A percentile compares a stretch with the other conserved stretches of the same genome.
Conservation (phyloP, 2,329 filamentous ascomycete genomes). For the Lasiodiplodia gonubiensis region DNA sequence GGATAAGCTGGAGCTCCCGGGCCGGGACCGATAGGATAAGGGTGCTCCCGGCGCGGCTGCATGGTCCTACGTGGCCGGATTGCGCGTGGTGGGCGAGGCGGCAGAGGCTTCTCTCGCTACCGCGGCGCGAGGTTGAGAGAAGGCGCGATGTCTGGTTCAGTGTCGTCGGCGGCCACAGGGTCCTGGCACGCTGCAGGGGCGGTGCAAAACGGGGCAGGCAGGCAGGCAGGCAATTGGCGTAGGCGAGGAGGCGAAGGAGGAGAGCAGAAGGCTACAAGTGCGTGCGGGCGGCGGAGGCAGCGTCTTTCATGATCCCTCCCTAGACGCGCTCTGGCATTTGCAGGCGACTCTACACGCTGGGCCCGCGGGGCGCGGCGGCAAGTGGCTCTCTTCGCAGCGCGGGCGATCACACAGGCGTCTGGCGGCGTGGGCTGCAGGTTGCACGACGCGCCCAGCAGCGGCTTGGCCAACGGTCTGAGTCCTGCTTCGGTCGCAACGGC, state of each 20-base stretch:
- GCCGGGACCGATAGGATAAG: slow-evolving; percentile 24
- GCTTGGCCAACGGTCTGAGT: slow-evolving; percentile 16
- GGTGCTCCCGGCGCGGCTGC: slow-evolving; percentile 26
- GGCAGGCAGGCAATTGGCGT: slow-evolving; percentile 4
- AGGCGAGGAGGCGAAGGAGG: background rate
- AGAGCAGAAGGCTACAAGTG: background rate
- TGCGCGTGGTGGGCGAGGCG: slow-evolving; percentile 9
- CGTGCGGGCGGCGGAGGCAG: slow-evolving; percentile 1
- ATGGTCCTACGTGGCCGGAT: slow-evolving; percentile 22
- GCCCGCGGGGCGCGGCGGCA: slow-evolving; percentile 15
- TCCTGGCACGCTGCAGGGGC: slow-evolving; percentile 8
- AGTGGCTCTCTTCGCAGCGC: slow-evolving; percentile 17
- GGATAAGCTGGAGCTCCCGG: slow-evolving; percentile 19
- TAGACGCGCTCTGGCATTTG: slow-evolving; percentile 17
- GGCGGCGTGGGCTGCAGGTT: slow-evolving; percentile 17
- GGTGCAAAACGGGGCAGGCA: slow-evolving; percentile 7
- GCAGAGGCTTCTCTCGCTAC: slow-evolving; percentile 13
- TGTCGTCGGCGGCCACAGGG: slow-evolving; percentile 18
- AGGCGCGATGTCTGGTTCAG: slow-evolving; percentile 9
- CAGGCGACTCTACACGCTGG: slow-evolving; percentile 16
- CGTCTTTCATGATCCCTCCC: slow-evolving; percentile 16
- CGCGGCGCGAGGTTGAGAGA: slow-evolving; percentile 2
- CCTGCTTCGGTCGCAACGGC: slow-evolving; percentile 9
- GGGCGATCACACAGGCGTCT: slow-evolving; percentile 19
- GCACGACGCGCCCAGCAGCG: slow-evolving; percentile 3